Conservation (phyloP, 225 moss, liverwort and hornwort genomes). For the Polytrichum formosum region DNA sequence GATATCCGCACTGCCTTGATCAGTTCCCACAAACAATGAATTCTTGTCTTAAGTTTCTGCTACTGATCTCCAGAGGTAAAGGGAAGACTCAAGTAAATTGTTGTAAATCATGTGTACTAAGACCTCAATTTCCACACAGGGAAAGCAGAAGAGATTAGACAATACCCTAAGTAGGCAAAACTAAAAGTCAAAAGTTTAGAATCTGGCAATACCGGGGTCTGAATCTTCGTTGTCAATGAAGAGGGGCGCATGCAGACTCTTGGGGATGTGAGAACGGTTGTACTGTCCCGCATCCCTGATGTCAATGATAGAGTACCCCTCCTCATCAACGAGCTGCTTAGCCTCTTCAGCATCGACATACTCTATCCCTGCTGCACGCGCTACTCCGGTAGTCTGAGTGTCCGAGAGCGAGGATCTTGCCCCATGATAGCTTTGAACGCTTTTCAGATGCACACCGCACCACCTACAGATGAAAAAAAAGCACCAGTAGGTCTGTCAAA, state of each 20-base stretch:
- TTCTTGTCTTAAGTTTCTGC: no score
- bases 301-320: slow-evolving; percentile 72
- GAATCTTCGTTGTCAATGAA: slow-evolving; percentile 74
- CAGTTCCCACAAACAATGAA: no score
- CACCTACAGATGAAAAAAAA: slow-evolving; percentile 22
- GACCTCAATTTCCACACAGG: no score
- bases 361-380: slow-evolving; percentile 63
- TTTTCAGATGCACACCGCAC: slow-evolving; percentile 30
- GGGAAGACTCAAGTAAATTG: no score
- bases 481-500: not conserved
- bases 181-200: no score
- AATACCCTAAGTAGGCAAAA: no score
- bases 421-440: slow-evolving; percentile 25
- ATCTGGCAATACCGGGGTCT: slow-evolving; percentile 50
- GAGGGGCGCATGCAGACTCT: slow-evolving; percentile 71
- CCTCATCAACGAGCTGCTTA: slow-evolving; percentile 62
- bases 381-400: slow-evolving; percentile 19
- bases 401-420: slow-evolving; percentile 51
- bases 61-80: no score
- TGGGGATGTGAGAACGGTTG: slow-evolving; percentile 60
- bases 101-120: no score
- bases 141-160: no score
- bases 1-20: no score
- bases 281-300: slow-evolving; percentile 83
- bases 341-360: slow-evolving; percentile 74